Evolutionary conservation across 345 rosid species (phyloP).

Genomic region (Isatis tinctoria): DNA sequence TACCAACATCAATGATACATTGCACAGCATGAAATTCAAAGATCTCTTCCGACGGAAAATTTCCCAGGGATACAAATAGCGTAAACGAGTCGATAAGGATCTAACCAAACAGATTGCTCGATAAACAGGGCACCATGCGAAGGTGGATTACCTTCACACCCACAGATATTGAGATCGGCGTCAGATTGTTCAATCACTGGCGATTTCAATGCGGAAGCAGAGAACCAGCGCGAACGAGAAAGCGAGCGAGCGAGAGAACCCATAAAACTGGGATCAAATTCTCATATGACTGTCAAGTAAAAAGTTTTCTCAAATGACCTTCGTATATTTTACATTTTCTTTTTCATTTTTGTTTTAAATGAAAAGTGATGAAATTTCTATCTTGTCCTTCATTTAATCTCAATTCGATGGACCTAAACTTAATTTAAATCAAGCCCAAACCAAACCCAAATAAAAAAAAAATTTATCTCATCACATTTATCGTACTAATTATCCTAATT

Average conservation of each 20-base stretch:
- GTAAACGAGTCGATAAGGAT: not conserved
- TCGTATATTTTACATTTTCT: too few species aligned
- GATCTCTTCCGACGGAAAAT: not conserved
- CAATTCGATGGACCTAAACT: too few species aligned
- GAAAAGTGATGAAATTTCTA: too few species aligned
- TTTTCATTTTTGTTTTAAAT: too few species aligned
- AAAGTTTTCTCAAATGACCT: too few species aligned
- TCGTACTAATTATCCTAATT: too few species aligned
- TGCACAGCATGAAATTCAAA: not conserved
- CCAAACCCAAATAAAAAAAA: too few species aligned
- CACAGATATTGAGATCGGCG: conserved; percentile 7
- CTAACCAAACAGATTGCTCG: not conserved
- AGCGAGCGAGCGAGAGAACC: not conserved
- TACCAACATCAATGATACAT: not conserved
- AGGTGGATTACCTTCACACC: not conserved
- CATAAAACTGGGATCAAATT: too few species aligned
- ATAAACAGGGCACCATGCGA: not conserved
- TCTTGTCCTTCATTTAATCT: too few species aligned
- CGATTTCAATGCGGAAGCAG: conserved; percentile 12
- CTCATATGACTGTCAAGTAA: too few species aligned
- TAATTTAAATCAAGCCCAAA: too few species aligned
- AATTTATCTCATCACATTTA: too few species aligned
- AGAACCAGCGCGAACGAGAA: conserved; percentile 12
- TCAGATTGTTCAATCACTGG: conserved; percentile 8
- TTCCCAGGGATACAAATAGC: not conserved